Base-by-base conservation (phyloP, 2,329 filamentous ascomycete species). In the Colletotrichum sublineola region DNA sequence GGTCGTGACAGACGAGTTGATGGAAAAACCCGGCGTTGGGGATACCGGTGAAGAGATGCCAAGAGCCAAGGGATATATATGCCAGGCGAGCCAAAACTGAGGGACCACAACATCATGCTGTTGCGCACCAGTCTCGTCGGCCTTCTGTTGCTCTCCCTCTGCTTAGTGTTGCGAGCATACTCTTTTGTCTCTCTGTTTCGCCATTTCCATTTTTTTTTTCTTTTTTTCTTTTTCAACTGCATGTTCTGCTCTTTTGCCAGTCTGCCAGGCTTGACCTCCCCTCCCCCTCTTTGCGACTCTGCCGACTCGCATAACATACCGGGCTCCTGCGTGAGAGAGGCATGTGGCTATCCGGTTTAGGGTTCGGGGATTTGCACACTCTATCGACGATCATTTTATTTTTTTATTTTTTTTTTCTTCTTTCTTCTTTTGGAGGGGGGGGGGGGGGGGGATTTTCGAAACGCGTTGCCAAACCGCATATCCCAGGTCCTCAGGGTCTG, bases 321-420 rank as follows among this genome's bases (percentile, higher is more conserved):
- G 44, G n/a, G 38, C 33, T 36, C 60, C 46, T 52, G 44, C 20
- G 60, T 52, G 52, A n/a, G 20, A 63, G 63, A 53, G 57, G 52
- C 42, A 52, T 64, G 29, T 68, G 50, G 38, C 38, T 48, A 46
- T 72, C 66, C 65, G 68, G 64, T 63, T 61, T 72, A 63, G 69
- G 65, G 65, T 64, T 72, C 69, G 69, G 69, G 60, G 69, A 72
- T 72, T 72, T 68, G 29, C 69, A 46, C 53, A 72, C 60, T 72
- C 52, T 69, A 72, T 72, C 69, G 69, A 69, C 46, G 69, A 72
- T 72, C 69, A 12, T 40, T 40, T 40, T 40, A 2, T 42, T 15
- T 42, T 42, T 42, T 15, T 42, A 15, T 42, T 42, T 20, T 44
- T n/a, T 11, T 8, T 2, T 11, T 3, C 15, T 46, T 11, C 18